Conservation (phyloP, 805 yeast species). For the Saccharomyces jurei region DNA sequence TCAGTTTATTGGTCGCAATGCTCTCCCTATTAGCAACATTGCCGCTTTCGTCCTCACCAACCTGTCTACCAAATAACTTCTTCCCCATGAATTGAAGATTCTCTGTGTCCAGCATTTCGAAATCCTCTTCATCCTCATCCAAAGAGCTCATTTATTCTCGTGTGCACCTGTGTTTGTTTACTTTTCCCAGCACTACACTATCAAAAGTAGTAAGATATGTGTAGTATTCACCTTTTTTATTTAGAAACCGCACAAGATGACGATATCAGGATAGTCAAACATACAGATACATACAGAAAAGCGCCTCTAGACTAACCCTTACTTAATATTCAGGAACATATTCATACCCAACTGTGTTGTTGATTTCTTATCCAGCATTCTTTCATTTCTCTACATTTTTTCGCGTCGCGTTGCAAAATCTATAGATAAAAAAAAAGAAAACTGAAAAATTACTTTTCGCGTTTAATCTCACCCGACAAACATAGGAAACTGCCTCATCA, state of each 20-base stretch:
- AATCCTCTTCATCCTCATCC: constrained; percentile 11
- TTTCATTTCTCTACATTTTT: not conserved
- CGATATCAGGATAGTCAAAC: not conserved
- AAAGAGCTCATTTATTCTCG: constrained; percentile 1
- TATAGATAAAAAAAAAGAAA: not conserved
- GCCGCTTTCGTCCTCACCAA: constrained; percentile 1
- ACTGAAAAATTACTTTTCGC: not conserved
- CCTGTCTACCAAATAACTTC: not conserved
- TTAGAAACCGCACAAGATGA: not conserved
- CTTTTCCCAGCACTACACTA: not conserved
- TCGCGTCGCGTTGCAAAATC: not conserved
- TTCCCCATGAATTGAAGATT: not conserved
- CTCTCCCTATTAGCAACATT: not conserved
- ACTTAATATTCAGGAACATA: not conserved
- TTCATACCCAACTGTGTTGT: not conserved
- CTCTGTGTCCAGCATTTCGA: constrained; percentile 8
- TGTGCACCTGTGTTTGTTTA: not conserved
- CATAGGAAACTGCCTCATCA: not conserved
- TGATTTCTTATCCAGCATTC: not conserved
- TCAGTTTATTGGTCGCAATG: constrained; percentile 15
- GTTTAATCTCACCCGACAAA: not conserved
- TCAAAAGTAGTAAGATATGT: not conserved
- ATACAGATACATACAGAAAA: not conserved
- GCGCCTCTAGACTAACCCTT: not conserved
- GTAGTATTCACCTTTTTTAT: not conserved